Base-by-base conservation (phyloP, 306 rosid species). In the Ceratonia siliqua region DNA sequence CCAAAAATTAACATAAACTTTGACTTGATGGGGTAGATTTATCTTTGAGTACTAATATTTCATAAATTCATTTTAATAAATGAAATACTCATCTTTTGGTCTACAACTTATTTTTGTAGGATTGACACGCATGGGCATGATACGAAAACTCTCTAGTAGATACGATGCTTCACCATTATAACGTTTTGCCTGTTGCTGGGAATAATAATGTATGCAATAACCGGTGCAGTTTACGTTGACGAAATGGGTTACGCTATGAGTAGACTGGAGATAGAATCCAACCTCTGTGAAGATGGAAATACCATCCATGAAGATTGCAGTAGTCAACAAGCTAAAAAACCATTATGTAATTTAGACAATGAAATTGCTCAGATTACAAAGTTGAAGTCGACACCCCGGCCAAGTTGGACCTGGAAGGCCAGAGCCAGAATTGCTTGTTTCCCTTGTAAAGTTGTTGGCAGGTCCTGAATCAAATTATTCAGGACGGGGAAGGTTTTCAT, bases 171-270 rank as follows among this genome's bases (percentile, higher is more conserved):
- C 55, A 41, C 80, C 53, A 39, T 62, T 56, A 41, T 84, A 57
- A 77, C 68, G 39, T 33, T 39, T 72, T 74, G 53, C 38, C 12
- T 56, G 28, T 54, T 79, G 75, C 64, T 65, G 82, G 81, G 75
- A 81, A 68, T 69, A 76, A 64, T 82, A 74, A 84, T 91, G 83
- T 61, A 82, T 80, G 84, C 83, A 71, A 55, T 72, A 62, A 53
- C 85, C 20, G 39, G 73, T 11, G 83, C 73, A 38, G 66, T 73
- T 41, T 68, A 81, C 62, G 33, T 79, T 75, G 87, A 73, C 65
- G 78, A 88, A 72, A 94, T 91, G 97, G 98, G 98, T 42, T 88
- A 85, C 77, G 87, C 97, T 70, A 82, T 91, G 87, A 94, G 96
- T 83, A 85, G 93, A 70, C 64, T 88, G 70, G 89, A 88, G 9